phyloP scores from a whole-genome alignment of 2,329 filamentous ascomycete species.

The Talaromyces rugulosus region DNA sequence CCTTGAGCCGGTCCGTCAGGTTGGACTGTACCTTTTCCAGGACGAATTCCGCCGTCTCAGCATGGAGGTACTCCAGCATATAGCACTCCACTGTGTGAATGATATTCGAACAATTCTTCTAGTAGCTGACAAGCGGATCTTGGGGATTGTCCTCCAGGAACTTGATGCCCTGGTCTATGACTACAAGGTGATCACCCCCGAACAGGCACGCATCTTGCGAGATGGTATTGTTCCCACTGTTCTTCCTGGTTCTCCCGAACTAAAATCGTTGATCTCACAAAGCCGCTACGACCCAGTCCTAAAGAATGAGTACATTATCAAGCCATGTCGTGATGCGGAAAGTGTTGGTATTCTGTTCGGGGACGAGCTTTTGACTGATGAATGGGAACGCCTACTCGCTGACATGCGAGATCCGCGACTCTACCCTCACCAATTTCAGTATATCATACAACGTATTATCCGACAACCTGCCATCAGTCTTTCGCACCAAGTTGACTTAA shows the following conservation, averaged over 20 bases:
- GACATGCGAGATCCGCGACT: not conserved
- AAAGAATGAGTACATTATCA: slow-evolving; percentile 1
- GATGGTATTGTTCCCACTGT: not conserved
- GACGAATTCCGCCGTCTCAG: slow-evolving; percentile 20
- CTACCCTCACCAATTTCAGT: not conserved
- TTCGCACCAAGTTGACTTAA: not conserved
- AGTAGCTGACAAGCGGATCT: slow-evolving; percentile 29
- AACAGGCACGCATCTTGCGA: slow-evolving; percentile 1
- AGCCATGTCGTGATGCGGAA: not conserved
- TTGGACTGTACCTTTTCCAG: slow-evolving; percentile 24
- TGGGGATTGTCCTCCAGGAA: slow-evolving; percentile 27
- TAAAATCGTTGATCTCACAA: not conserved
- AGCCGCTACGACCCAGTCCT: not conserved
- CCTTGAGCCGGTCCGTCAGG: not conserved
- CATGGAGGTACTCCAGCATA: slow-evolving; percentile 20
- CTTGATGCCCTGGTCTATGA: slow-evolving; percentile 1
- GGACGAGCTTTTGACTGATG: not conserved
- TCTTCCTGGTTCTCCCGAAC: slow-evolving; percentile 2
- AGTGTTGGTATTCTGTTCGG: slow-evolving; percentile 4
- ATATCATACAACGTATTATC: not conserved
- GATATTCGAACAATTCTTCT: slow-evolving; percentile 26
- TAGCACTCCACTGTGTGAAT: slow-evolving; percentile 25
- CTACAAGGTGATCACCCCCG: not conserved
- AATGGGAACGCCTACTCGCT: not conserved
- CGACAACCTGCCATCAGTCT: not conserved